Conservation (phyloP, 2,329 filamentous ascomycete genomes). For the Rutstroemia sp. region DNA sequence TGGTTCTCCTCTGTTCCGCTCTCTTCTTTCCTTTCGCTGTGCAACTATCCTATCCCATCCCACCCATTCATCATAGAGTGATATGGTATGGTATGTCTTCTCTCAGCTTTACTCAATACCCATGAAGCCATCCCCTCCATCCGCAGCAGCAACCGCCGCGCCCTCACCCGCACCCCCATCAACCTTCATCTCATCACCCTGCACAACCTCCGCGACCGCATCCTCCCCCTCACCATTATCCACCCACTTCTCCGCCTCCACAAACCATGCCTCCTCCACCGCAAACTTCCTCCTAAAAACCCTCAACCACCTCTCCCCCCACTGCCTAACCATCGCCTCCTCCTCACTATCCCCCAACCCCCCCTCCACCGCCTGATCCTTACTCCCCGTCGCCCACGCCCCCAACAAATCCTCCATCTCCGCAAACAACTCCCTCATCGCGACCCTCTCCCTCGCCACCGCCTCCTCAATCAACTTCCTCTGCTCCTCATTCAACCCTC, state of each 20-base stretch:
- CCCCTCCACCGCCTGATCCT: constrained; percentile 67
- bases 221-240: constrained; percentile 12
- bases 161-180: not conserved
- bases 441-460: constrained; percentile 59
- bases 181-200: not conserved
- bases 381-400: constrained; percentile 63
- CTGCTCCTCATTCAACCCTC: constrained; percentile 44
- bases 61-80: too few relatives aligned
- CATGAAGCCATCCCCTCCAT: not conserved
- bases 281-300: constrained; percentile 76
- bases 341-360: constrained; percentile 37
- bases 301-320: constrained; percentile 80
- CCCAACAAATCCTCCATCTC: constrained; percentile 71
- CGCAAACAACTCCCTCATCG: constrained; percentile 73
- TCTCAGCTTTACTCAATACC: not conserved
- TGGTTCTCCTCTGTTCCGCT: too few relatives aligned
- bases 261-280: constrained; percentile 69
- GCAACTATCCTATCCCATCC: not conserved
- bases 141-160: not conserved
- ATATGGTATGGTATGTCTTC: not conserved
- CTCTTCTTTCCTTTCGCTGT: too few relatives aligned
- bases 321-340: constrained; percentile 61
- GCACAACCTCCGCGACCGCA: not conserved
- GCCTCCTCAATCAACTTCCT: constrained; percentile 51
- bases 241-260: constrained; percentile 31